Evolutionary conservation across 108 stramenopile species (phyloP).

Genomic region (Hondaea fermentalgiana): DNA sequence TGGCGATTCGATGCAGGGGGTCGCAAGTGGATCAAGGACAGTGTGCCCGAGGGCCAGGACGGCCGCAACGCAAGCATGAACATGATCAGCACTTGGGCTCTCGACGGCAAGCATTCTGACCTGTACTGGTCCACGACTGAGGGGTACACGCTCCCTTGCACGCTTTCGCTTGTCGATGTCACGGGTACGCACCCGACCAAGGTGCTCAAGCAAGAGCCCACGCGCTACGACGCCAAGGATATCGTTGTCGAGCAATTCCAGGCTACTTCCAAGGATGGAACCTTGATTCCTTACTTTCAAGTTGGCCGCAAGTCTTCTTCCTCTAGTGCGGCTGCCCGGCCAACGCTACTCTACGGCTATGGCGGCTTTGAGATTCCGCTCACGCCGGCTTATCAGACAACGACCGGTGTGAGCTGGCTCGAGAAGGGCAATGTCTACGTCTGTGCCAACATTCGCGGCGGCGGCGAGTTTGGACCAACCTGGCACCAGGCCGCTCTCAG

Average conservation of each 20-base stretch:
- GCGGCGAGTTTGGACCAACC: slow-evolving; percentile 76
- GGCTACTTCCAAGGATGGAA: slow-evolving; percentile 28
- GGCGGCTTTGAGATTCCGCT: slow-evolving; percentile 93
- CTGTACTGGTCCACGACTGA: slow-evolving; percentile 32
- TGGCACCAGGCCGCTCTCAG: slow-evolving; percentile 80
- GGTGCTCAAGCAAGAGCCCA: slow-evolving; percentile 23
- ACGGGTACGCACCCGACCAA: background rate
- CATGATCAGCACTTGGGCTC: background rate
- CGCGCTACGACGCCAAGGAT: background rate
- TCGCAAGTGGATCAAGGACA: background rate
- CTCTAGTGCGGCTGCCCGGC: background rate
- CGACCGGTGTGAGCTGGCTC: slow-evolving; percentile 69
- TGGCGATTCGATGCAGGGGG: background rate
- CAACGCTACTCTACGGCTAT: slow-evolving; percentile 63
- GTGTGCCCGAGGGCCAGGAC: background rate
- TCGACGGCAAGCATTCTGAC: background rate
- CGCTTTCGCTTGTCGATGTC: background rate
- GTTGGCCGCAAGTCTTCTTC: slow-evolving; percentile 19
- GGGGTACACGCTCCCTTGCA: slow-evolving; percentile 60
- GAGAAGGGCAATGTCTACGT: slow-evolving; percentile 82
- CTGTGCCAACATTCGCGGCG: slow-evolving; percentile 88
- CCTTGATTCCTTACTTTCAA: slow-evolving; percentile 40
- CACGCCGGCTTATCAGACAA: slow-evolving; percentile 69
- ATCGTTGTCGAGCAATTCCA: background rate
- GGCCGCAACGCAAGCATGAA: background rate